Evolutionary conservation across 2,329 filamentous ascomycete species (phyloP), one percentile per base, ranked within the genome.

Genomic region (Sphaerulina populicola): DNA sequence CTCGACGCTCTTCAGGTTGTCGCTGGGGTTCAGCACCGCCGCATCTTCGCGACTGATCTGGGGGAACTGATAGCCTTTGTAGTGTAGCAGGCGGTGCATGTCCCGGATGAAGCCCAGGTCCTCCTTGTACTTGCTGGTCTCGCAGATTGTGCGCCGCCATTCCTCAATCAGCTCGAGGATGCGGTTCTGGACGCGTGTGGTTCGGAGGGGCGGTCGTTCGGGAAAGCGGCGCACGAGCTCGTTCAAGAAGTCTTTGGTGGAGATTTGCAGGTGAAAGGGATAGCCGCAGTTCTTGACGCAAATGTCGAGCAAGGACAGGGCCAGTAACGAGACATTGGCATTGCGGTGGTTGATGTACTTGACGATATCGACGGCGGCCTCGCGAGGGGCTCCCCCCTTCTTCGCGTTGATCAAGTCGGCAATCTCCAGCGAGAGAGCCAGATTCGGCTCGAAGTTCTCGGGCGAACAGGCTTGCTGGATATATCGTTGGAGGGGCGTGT

Each of bases 201-300:
- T 77, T 54, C 93, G 86, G 55, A 93, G 78, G 1, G 91, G 89
- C 41, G 93, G 93, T 21, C 91, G 80, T 72, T 98, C 93, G 43
- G 93, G 93, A 65, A 98, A 98, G 59, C 93, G 81, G 60, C 93
- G 83, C 55, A 98, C 93, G 54, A 98, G 82, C 74, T 98, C 93
- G 72, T 98, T 98, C 63, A 98, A 82, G 64, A 98, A 98, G 66
- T 98, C 93, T 70, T 98, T 98, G 60, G 93, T 97, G 70, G 87
- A 90, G 67, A 98, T 96, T 71, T 98, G 93, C 52, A 98, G 82
- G 67, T 98, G 93, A 71, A 98, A 98, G 1, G 93, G 90, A 68
- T 98, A 98, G 63, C 93, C 93, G 77, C 93, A 98, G 74, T 98
- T 98, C 77, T 98, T 98, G 71, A 97, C 93, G 71, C 93, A 97